These are phyloP conservation scores for Parachlorella kessleri DNA, from an alignment of 139 green algal genomes.

Conservation along the genomic window DNA sequence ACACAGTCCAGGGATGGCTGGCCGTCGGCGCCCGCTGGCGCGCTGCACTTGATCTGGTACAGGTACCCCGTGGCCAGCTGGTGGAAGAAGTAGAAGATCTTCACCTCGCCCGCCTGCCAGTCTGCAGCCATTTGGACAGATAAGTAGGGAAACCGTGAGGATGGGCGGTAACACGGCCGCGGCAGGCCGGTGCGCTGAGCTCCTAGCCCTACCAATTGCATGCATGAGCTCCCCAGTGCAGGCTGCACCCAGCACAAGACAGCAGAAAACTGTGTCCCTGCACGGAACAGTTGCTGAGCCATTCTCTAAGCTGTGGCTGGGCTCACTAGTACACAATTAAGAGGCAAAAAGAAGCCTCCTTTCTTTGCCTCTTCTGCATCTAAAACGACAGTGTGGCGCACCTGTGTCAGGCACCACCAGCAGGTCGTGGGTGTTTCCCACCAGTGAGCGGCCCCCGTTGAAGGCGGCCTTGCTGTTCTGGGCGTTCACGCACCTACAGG, in stretches of 20 bases:
- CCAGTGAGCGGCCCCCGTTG: slow-evolving; percentile 14
- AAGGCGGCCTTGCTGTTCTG: slow-evolving; percentile 6
- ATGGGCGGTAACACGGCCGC: too few species aligned
- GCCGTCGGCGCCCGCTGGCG: not conserved
- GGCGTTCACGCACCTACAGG: not conserved
- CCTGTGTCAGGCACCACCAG: not conserved
- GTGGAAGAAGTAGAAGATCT: slow-evolving; percentile 10
- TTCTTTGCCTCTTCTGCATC: too few species aligned
- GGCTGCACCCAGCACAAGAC: not conserved
- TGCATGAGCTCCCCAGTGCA: not conserved
- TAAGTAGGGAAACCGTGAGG: too few species aligned
- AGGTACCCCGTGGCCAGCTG: slow-evolving; percentile 21
- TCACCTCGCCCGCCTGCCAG: slow-evolving; percentile 10
- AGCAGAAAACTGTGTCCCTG: too few species aligned
- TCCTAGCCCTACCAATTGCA: not conserved
- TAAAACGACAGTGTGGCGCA: not conserved
- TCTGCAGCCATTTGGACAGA: not conserved
- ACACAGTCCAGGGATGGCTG: slow-evolving; percentile 11
- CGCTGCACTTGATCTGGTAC: slow-evolving; percentile 27
- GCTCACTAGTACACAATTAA: not conserved
- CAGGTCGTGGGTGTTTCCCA: slow-evolving; percentile 16
- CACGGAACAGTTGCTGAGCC: too few species aligned
- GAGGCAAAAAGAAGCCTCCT: not conserved
- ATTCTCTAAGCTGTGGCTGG: not conserved
- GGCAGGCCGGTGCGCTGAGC: too few species aligned